Evolutionary conservation across 1,284 basidiomycete species (phyloP).

Genomic region (Rhizopogon hawkerae): DNA sequence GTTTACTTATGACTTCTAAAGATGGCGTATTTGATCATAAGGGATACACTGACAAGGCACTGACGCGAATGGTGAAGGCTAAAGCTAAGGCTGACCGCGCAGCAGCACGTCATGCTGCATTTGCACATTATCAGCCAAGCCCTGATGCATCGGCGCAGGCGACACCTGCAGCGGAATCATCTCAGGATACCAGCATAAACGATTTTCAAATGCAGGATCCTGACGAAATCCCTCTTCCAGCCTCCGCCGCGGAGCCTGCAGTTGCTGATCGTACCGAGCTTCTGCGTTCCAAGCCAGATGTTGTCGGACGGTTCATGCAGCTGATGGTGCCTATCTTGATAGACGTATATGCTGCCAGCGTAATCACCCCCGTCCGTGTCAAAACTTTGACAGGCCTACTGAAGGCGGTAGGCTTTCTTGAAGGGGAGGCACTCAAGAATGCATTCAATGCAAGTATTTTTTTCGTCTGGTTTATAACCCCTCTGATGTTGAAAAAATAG

Average conservation of each 20-base stretch:
- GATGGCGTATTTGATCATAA: constrained; percentile 94
- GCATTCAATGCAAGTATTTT: constrained; percentile 57
- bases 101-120: constrained; percentile 47
- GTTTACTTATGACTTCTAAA: constrained; percentile 21
- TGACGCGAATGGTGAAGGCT: constrained; percentile 64
- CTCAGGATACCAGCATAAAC: constrained; percentile 25
- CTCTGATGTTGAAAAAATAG: constrained; percentile 32
- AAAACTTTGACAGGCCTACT: constrained; percentile 81
- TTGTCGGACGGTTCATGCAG: constrained; percentile 79
- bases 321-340: constrained; percentile 86
- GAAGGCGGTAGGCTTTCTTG: constrained; percentile 84
- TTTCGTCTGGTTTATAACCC: constrained; percentile 1
- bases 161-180: constrained; percentile 20
- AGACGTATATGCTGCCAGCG: constrained; percentile 92
- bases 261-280: constrained; percentile 57
- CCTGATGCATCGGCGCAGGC: constrained; percentile 20
- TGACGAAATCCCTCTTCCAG: constrained; percentile 23
- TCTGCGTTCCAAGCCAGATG: constrained; percentile 62
- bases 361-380: constrained; percentile 74
- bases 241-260: constrained; percentile 27
- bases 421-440: constrained; percentile 64
- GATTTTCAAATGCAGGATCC: constrained; percentile 28
- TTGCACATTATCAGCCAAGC: constrained; percentile 27
- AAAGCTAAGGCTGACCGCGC: constrained; percentile 71
- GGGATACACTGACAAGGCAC: constrained; percentile 79